Percentiles rank a stretch among this genome's conserved stretches.
Conservation (phyloP, 2,329 filamentous ascomycete species). For the Fusarium sp. region DNA sequence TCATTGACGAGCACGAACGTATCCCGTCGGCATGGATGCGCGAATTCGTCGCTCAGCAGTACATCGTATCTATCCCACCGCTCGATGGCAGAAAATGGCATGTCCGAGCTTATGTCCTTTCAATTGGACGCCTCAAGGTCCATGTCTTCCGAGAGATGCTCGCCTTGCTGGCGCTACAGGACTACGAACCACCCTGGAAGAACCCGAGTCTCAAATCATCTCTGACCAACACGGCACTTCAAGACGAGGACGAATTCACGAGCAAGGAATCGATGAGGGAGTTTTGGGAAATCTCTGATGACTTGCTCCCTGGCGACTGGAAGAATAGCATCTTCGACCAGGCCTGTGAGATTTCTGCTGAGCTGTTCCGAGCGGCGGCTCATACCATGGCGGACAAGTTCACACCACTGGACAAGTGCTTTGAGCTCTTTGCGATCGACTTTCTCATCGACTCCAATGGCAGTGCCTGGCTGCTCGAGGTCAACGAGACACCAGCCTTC, state of each 20-base stretch:
- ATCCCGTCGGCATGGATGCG: constrained; percentile 53
- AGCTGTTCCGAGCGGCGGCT: constrained; percentile 50
- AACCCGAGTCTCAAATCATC: constrained; percentile 49
- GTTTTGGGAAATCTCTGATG: constrained; percentile 47
- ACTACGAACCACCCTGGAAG: constrained; percentile 53
- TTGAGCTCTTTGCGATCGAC: constrained; percentile 53
- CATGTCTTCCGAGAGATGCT: constrained; percentile 54
- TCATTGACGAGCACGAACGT: constrained; percentile 48
- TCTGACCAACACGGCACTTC: constrained; percentile 53
- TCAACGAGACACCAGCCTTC: constrained; percentile 54
- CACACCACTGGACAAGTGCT: constrained; percentile 51
- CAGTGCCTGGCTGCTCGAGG: constrained; percentile 51
- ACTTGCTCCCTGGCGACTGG: constrained; percentile 49
- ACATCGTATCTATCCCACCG: constrained; percentile 49
- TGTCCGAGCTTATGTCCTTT: constrained; percentile 51
- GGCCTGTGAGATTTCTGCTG: constrained; percentile 49
- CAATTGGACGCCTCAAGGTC: constrained; percentile 52
- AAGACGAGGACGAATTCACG: constrained; percentile 50
- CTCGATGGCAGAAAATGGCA: constrained; percentile 53
- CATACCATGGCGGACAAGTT: constrained; percentile 56
- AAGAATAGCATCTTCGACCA: constrained; percentile 50
- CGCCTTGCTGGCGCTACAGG: constrained; percentile 49
- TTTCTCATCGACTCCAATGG: constrained; percentile 50
- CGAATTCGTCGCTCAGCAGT: constrained; percentile 53
- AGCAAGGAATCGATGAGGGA: constrained; percentile 50